Percentiles rank a stretch among this genome's conserved stretches.
Evolutionary conservation across 1,284 basidiomycete genomes (phyloP).

Genomic region (Ceratobasidium sp.): DNA sequence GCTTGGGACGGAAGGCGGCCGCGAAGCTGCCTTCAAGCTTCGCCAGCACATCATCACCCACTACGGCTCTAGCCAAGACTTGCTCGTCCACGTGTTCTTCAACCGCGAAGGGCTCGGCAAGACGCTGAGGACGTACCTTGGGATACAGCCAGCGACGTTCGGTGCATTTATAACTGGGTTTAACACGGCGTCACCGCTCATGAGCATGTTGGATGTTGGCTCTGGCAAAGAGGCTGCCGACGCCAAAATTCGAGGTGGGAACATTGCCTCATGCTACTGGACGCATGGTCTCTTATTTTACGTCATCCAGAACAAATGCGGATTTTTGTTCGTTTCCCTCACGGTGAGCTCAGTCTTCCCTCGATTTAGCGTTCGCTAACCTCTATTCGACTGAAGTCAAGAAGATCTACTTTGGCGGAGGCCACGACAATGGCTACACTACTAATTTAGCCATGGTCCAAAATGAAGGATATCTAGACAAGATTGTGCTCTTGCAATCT

Average conservation of each 20-base stretch:
- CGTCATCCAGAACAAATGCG: constrained; percentile 62
- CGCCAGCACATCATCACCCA: constrained; percentile 63
- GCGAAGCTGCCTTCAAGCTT: constrained; percentile 63
- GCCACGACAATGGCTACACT: constrained; percentile 79
- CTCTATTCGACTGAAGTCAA: constrained; percentile 18
- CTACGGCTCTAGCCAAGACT: constrained; percentile 60
- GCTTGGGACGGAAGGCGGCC: constrained; percentile 67
- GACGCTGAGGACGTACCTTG: constrained; percentile 59
- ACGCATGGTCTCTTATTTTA: not conserved
- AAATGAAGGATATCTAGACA: constrained; percentile 70
- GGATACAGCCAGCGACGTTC: constrained; percentile 60
- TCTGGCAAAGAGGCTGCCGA: constrained; percentile 76
- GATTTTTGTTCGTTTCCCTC: constrained; percentile 68
- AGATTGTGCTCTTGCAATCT: constrained; percentile 72
- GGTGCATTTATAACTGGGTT: constrained; percentile 73
- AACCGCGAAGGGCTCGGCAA: constrained; percentile 70
- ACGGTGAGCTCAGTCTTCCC: constrained; percentile 55
- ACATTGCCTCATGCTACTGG: not conserved
- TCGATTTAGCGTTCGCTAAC: not conserved
- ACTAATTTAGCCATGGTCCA: constrained; percentile 70
- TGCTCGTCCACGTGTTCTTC: constrained; percentile 72
- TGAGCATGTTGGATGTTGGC: constrained; percentile 77
- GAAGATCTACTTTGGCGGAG: constrained; percentile 58
- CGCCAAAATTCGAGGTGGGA: constrained; percentile 74
- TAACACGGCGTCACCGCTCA: constrained; percentile 70